phyloP scores from a whole-genome alignment of 2,329 filamentous ascomycete species.

The Fusarium buxicola region DNA sequence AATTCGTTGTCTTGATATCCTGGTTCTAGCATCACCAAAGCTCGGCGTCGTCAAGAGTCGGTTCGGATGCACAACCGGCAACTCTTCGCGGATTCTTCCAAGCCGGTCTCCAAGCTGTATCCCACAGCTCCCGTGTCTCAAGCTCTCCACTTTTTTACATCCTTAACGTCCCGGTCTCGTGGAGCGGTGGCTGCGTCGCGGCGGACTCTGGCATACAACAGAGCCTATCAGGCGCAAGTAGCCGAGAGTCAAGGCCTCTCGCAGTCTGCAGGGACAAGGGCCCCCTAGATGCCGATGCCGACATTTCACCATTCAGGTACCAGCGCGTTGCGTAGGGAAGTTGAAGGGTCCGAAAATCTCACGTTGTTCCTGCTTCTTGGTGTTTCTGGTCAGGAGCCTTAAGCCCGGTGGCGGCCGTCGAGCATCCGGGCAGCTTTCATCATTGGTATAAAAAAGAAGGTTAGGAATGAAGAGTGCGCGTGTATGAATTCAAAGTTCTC shows the following conservation, averaged over 20 bases:
- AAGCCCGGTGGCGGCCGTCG: constrained; percentile 14
- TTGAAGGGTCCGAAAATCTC: constrained; percentile 1
- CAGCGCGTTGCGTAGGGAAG: neutral
- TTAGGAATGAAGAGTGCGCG: neutral
- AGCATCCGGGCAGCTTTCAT: constrained; percentile 1
- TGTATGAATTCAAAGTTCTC: neutral
- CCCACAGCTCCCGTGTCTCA: neutral
- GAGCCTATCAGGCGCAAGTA: constrained; percentile 39
- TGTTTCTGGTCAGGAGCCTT: constrained; percentile 6
- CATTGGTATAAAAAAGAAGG: neutral
- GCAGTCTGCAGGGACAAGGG: constrained; percentile 30
- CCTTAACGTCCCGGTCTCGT: constrained; percentile 12
- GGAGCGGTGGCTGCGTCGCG: constrained; percentile 17
- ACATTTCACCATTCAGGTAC: constrained; percentile 31
- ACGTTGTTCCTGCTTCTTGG: constrained; percentile 9
- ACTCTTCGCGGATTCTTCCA: constrained; percentile 32
- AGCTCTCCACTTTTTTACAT: constrained; percentile 10
- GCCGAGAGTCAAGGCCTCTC: constrained; percentile 10
- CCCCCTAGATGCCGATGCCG: constrained; percentile 26
- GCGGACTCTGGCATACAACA: constrained; percentile 26
- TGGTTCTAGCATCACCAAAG: neutral
- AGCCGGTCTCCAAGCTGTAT: neutral
- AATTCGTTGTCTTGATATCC: neutral
- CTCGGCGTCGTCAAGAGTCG: neutral
- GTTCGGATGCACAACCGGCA: constrained; percentile 29